Percentiles rank a stretch among this genome's conserved stretches.
Evolutionary conservation across 2,329 filamentous ascomycete genomes (phyloP).

Genomic region (Bipolaris zeicola): DNA sequence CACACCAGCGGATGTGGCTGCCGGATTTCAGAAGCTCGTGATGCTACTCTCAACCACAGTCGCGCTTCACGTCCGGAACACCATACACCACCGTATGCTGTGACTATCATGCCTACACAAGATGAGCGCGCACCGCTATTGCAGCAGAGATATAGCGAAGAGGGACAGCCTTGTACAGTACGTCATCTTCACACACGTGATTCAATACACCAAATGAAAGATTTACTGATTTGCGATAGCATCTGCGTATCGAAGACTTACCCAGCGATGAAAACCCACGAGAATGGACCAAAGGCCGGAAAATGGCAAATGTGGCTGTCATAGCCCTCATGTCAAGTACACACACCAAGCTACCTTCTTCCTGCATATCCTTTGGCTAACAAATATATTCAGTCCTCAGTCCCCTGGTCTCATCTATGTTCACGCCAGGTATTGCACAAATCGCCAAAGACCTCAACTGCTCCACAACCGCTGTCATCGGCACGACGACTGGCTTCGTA

Average conservation of each 20-base stretch:
- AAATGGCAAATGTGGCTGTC: constrained; percentile 57
- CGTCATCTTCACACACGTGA: constrained; percentile 5
- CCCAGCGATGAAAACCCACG: constrained; percentile 53
- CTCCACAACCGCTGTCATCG: constrained; percentile 51
- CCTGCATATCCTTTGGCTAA: background rate
- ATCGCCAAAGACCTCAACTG: constrained; percentile 56
- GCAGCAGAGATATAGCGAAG: constrained; percentile 35
- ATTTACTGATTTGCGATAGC: constrained; percentile 21
- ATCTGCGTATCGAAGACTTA: constrained; percentile 34
- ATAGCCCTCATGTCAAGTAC: constrained; percentile 58
- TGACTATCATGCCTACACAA: constrained; percentile 23
- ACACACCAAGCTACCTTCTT: background rate
- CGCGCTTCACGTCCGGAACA: background rate
- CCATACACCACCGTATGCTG: background rate
- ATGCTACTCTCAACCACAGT: background rate
- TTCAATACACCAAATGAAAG: background rate
- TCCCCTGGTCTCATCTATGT: constrained; percentile 57
- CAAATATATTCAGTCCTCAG: constrained; percentile 47
- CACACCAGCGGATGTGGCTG: background rate
- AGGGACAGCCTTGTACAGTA: constrained; percentile 44
- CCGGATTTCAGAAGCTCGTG: background rate
- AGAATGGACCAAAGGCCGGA: constrained; percentile 53
- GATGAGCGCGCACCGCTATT: constrained; percentile 51
- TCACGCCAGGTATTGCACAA: constrained; percentile 58
- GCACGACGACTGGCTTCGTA: constrained; percentile 58